Conservation (phyloP, 2,329 filamentous ascomycete species). For the Pseudofabraea citricarpa region DNA sequence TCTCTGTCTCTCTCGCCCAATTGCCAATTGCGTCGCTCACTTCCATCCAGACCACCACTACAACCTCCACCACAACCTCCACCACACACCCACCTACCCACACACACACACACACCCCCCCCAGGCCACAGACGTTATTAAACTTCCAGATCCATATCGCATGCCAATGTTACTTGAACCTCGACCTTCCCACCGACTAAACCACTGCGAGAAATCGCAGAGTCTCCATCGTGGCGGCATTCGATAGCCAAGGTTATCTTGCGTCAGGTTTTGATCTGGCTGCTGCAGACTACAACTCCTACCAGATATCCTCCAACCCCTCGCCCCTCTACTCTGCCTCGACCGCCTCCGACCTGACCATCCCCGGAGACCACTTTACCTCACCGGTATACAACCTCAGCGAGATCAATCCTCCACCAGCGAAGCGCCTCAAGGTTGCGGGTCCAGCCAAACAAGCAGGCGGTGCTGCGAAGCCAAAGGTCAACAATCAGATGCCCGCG, state of each 20-base stretch:
- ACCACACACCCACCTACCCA: no score
- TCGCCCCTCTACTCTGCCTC: constrained; percentile 24
- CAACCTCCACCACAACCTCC: no score
- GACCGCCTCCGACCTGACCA: constrained; percentile 22
- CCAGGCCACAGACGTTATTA: neutral
- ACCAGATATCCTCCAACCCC: constrained; percentile 6
- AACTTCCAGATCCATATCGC: neutral
- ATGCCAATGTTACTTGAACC: neutral
- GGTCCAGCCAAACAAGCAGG: constrained; percentile 8
- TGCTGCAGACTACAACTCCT: constrained; percentile 17
- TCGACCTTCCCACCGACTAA: neutral
- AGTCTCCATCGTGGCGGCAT: constrained; percentile 25
- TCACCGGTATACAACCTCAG: constrained; percentile 13
- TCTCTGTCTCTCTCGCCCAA: neutral
- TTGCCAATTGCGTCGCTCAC: neutral
- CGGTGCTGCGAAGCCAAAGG: constrained; percentile 10
- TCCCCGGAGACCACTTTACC: constrained; percentile 23
- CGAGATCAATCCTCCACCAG: constrained; percentile 17
- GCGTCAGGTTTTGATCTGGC: constrained; percentile 20
- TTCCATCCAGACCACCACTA: neutral
- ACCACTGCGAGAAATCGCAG: constrained; percentile 21
- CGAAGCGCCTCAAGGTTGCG: constrained; percentile 17
- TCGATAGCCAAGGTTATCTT: constrained; percentile 23
- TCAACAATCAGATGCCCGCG: constrained; percentile 21
- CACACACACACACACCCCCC: no score